Conservation (phyloP, 1,284 basidiomycete species). For the Rhodotorula sp. region DNA sequence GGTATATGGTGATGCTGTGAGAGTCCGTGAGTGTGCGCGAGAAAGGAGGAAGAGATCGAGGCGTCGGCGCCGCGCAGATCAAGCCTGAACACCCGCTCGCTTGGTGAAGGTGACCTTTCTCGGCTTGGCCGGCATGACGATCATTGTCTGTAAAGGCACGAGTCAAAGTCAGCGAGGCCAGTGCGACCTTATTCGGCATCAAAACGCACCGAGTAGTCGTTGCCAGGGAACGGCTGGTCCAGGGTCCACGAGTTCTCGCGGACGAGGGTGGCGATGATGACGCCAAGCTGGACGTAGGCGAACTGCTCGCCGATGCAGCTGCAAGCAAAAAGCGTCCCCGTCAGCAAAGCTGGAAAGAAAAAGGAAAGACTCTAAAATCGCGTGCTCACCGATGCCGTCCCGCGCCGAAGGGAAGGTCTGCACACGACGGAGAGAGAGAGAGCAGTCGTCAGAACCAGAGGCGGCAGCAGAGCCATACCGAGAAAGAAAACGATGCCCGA, state of each 20-base stretch:
- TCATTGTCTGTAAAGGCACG: conserved; percentile 60
- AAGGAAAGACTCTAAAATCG: neutral
- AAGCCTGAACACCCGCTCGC: conserved; percentile 2
- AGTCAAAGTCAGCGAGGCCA: too few species aligned
- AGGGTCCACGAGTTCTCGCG: conserved; percentile 73
- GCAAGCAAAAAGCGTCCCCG: neutral
- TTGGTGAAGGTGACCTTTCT: conserved; percentile 52
- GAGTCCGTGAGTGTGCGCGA: too few species aligned
- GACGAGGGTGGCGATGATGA: conserved; percentile 75
- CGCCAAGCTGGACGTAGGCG: conserved; percentile 89
- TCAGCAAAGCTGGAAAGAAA: neutral
- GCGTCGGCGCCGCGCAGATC: too few species aligned
- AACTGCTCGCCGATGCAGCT: conserved; percentile 80
- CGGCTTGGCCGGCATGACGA: conserved; percentile 63
- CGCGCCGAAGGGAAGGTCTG: conserved; percentile 82
- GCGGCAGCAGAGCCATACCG: too few species aligned
- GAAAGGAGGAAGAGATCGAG: too few species aligned
- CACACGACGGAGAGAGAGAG: neutral
- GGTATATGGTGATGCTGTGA: too few species aligned
- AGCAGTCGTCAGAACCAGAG: neutral
- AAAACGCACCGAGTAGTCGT: conserved; percentile 68
- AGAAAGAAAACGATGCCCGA: neutral
- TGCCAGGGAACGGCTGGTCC: conserved; percentile 65
- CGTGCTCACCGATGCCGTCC: conserved; percentile 67
- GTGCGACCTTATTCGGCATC: neutral